phyloP scores from a whole-genome alignment of 164 flowering plant genomes.

The Chimonanthus salicifolius region DNA sequence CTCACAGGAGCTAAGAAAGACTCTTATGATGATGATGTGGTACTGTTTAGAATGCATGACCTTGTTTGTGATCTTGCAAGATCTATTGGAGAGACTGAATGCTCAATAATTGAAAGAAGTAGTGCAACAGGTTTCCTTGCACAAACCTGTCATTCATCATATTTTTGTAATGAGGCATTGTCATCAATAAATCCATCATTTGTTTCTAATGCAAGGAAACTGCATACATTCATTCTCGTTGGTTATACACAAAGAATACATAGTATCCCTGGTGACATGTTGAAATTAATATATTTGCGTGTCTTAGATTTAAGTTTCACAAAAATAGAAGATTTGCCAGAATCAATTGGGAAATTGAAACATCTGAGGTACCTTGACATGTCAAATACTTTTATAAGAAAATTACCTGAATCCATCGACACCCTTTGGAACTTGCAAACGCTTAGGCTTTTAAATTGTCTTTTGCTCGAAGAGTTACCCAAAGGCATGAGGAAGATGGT shows the following conservation, averaged over 20 bases:
- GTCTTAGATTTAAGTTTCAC: constrained; percentile 4
- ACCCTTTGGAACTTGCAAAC: constrained; percentile 17
- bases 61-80: constrained; percentile 1
- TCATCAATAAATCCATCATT: not conserved
- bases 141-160: not conserved
- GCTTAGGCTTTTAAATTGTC: constrained; percentile 15
- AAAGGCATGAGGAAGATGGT: not conserved
- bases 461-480: constrained; percentile 14
- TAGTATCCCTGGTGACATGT: not conserved
- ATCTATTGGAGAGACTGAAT: not conserved
- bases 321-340: not conserved
- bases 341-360: constrained; percentile 4
- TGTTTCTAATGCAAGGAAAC: not conserved
- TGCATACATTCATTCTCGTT: not conserved
- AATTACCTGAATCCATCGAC: constrained; percentile 17
- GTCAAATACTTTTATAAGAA: not conserved
- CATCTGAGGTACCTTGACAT: constrained; percentile 8
- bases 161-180: not conserved
- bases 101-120: not conserved
- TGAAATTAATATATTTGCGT: not conserved
- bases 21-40: not conserved
- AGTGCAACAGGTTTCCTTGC: not conserved
- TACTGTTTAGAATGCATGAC: constrained; percentile 5
- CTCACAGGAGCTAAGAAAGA: not conserved
- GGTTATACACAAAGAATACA: not conserved